Conservation (phyloP, 345 rosid species). For the Anastatica hierochuntica region DNA sequence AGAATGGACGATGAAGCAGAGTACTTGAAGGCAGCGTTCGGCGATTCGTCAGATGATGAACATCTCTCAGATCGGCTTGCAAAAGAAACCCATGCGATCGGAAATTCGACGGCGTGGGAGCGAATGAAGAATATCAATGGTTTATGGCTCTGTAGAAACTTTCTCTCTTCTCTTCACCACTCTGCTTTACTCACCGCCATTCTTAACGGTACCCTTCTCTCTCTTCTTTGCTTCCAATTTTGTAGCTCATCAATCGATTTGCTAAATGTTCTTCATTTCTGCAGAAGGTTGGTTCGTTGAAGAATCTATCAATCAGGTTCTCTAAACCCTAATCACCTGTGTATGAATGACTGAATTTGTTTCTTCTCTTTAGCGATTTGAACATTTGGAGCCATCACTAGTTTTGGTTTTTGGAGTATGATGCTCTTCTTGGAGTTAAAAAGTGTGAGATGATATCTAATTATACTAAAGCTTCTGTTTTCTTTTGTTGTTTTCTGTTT, state of each 20-base stretch:
- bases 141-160: conserved; percentile 55
- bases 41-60: conserved; percentile 68
- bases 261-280: not conserved
- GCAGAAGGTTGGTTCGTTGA: conserved; percentile 82
- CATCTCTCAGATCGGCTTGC: conserved; percentile 10
- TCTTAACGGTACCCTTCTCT: conserved; percentile 32
- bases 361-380: not conserved
- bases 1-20: conserved; percentile 27
- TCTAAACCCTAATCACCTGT: not conserved
- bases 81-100: not conserved
- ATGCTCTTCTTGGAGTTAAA: not conserved
- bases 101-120: conserved; percentile 38
- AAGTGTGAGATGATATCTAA: not conserved
- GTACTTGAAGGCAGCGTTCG: conserved; percentile 45
- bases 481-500: not conserved
- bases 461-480: too few species aligned
- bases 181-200: conserved; percentile 47
- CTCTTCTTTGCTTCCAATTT: not conserved
- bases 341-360: not conserved
- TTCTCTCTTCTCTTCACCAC: conserved; percentile 53
- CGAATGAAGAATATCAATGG: conserved; percentile 42
- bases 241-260: not conserved
- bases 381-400: not conserved
- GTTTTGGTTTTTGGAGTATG: not conserved
- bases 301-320: conserved; percentile 72